Evolutionary conservation across 371 early-diverging fungal species (phyloP), one percentile per base, ranked within the genome.

Genomic region (Circinella umbellata): DNA sequence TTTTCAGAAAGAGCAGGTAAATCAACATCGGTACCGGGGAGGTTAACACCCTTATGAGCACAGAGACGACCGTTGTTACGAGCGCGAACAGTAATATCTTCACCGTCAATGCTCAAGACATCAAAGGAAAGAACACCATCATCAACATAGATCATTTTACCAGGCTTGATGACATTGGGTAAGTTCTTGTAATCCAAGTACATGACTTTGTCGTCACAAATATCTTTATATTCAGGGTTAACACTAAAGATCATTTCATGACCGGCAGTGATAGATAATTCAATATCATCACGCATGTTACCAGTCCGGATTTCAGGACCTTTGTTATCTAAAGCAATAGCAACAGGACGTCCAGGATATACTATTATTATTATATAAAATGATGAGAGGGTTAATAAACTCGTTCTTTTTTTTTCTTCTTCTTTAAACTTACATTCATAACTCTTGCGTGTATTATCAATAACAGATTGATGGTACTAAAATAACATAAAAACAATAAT

Each of bases 1-100:
- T 98, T 98, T 70, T 94, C 95, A 14, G 95, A 96, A 65, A 99
- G 88, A 6, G 96, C 95, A 14, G 97, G 98, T 64, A 97, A 86
- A 76, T 95, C 94, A 54, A 99, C 92, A 63, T 86, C 78, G 14
- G 93, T 92, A 36, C 89, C 88, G 34, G 96, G 96, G 64, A 97
- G 85, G 76, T 96, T 97, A 69, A 97, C 94, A 61, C 94, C 94
- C 61, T 95, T 96, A 76, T 88, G 88, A 70, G 86, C 87, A 53
- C 88, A 89, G 61, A 96, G 79, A 66, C 83, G 86, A 67, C 92
- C 91, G 62, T 81, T 81, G 80, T 90, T 93, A 71, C 88, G 77
- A 5, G 92, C 94, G 53, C 83, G 83, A 46, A 91, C 93, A 71
- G 84, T 81, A 69, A 91, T 85, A 63, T 82, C 83, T 54, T 81